Evolutionary conservation across 345 rosid species (phyloP), one percentile per base, ranked within the genome.

Genomic region (Abelmoschus esculentus): DNA sequence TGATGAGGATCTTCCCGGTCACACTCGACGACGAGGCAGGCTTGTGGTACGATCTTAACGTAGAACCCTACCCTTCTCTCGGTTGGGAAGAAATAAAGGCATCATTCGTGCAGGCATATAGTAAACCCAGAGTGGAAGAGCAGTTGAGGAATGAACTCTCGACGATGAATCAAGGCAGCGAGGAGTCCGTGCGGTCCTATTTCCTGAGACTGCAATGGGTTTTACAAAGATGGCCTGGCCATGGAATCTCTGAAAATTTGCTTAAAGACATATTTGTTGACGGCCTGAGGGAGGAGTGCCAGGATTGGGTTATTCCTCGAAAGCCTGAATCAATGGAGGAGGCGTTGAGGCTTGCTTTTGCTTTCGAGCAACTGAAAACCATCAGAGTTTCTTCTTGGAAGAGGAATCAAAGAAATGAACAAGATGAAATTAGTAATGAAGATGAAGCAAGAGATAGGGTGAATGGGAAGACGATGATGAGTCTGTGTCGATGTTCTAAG

Each of bases 191-290:
- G 5, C 68, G 85, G 9, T 79, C 83, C 5, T 79, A 82, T 69
- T 82, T 79, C 44, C 49, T 77, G 66, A 82, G 79, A 55, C 32
- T 82, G 53, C 83, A 82, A 52, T 68, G 79, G 83, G 68, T 75
- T 56, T 70, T 82, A 29, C 53, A 67, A 38, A 75, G 59, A 11
- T 77, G 77, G 74, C 79, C 79, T 0, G 81, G 38, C n/a, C 71
- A 77, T 67, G 78, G 80, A 5, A 67, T 79, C 0, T 36, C 76
- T 0, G 81, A 74, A 0, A 62, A 18, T 12, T 56, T 82, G 58
- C 18, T 82, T 14, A 80, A 53, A 62, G 78, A 72, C 57, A 58
- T 79, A 5, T 77, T 82, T 49, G 46, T 75, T 1, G 81, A 80
- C 13, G 85, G 85, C 6, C 59, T 75, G 61, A 70, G 64, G 19